Evolutionary conservation across 208 protist genomes (phyloP).

Genomic region (Leishmania major): DNA sequence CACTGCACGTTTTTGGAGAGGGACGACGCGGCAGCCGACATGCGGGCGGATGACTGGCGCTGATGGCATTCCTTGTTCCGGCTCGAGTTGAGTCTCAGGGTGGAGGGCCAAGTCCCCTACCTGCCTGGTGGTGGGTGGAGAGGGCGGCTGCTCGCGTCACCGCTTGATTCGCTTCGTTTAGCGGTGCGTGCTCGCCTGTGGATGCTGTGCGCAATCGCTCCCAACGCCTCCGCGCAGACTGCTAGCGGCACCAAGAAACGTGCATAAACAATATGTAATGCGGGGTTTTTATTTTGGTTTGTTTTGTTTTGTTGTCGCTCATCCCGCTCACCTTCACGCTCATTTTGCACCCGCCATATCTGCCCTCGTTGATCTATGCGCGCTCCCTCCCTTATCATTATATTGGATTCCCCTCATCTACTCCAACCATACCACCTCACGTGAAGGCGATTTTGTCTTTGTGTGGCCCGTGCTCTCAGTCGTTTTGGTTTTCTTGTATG

Average conservation of each 20-base stretch:
- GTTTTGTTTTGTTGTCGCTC: too few relatives aligned
- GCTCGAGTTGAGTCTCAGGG: neutral
- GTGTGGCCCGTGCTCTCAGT: too few relatives aligned
- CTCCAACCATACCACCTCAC: too few relatives aligned
- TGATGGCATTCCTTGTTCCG: neutral
- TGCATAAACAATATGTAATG: too few relatives aligned
- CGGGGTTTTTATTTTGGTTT: too few relatives aligned
- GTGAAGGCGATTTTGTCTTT: too few relatives aligned
- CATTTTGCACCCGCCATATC: too few relatives aligned
- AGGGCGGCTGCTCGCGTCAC: neutral
- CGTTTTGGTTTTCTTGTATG: too few relatives aligned
- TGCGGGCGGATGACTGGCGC: neutral
- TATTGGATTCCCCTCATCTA: too few relatives aligned
- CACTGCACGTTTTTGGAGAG: neutral
- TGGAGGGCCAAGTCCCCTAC: neutral
- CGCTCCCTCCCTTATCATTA: too few relatives aligned
- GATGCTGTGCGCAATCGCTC: neutral
- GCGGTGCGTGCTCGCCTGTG: neutral
- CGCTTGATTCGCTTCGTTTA: neutral
- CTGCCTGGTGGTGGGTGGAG: neutral
- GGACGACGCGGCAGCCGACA: neutral
- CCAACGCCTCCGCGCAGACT: neutral
- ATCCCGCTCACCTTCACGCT: too few relatives aligned
- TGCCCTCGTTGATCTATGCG: too few relatives aligned
- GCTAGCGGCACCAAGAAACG: neutral